Evolutionary conservation across 345 rosid genomes (phyloP).

Genomic region (Acer negundo): DNA sequence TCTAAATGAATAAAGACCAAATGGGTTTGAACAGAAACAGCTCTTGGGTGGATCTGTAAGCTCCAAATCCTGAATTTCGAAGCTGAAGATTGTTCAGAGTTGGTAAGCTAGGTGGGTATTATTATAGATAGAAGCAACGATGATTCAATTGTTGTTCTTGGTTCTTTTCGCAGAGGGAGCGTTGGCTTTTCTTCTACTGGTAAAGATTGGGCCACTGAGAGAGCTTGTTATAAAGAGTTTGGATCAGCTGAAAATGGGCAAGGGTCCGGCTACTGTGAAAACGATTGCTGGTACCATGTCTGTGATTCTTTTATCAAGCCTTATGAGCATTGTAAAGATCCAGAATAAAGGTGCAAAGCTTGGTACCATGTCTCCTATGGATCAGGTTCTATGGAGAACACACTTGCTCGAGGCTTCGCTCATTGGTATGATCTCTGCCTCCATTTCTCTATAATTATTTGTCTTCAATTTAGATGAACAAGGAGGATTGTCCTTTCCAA

Average conservation of each 20-base stretch:
- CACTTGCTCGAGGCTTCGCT: conserved; percentile 97
- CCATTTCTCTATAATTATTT: too few relatives aligned
- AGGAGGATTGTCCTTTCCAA: background rate
- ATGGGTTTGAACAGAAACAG: background rate
- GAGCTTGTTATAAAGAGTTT: conserved; percentile 88
- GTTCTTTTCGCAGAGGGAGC: conserved; percentile 80
- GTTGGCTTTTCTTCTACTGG: conserved; percentile 67
- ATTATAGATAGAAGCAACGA: conserved; percentile 29
- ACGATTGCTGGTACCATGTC: conserved; percentile 94
- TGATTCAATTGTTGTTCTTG: conserved; percentile 84
- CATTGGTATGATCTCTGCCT: conserved; percentile 52
- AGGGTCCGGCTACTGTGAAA: conserved; percentile 93
- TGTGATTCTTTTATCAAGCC: conserved; percentile 73
- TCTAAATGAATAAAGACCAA: too few relatives aligned
- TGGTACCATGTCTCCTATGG: conserved; percentile 99
- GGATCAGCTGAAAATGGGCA: conserved; percentile 84
- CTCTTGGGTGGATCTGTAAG: conserved; percentile 14
- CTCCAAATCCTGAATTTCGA: background rate
- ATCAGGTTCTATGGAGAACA: conserved; percentile 98
- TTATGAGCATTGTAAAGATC: conserved; percentile 90
- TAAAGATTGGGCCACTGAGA: conserved; percentile 87
- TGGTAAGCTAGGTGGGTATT: background rate
- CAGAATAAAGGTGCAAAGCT: conserved; percentile 97
- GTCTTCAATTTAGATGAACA: too few relatives aligned
- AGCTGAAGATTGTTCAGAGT: background rate